Evolutionary conservation across 2,329 filamentous ascomycete species (phyloP), one percentile per base, ranked within the genome.

Genomic region (Macroventuria anomochaeta): DNA sequence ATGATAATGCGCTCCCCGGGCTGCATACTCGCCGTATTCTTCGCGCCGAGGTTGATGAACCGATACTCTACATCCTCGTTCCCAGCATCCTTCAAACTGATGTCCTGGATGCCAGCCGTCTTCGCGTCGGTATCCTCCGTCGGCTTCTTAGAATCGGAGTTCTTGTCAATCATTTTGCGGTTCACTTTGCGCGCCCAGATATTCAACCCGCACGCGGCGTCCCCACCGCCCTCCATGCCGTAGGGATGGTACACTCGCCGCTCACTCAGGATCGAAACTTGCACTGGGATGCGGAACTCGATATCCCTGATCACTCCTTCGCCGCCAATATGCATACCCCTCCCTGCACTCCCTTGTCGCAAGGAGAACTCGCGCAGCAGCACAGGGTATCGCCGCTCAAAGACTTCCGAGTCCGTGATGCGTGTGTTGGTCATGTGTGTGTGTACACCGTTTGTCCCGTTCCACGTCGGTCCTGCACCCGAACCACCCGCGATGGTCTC

Each of bases 401-500:
- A 89, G 6, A 92, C 83, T 70, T 95, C 90, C 0, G 87, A 81
- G 68, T 93, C 90, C 0, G 90, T 93, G 68, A 93, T 93, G 12
- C 89, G 83, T 3, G 90, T 93, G 72, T 95, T 95, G 6, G 90
- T 93, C 88, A 93, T 92, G 75, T 93, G 89, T 2, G 85, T 88
- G 70, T 93, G 89, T n/a, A 93, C 88, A 13, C 88, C 89, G 46
- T 80, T 85, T 10, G 88, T 87, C 31, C 90, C 90, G 55, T 88
- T 80, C 89, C 89, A 93, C 12, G 80, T 80, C 0, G 86, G 83
- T 0, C 89, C 89, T 0, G 90, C 90, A 23, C 90, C 90, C 32
- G 83, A 85, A 0, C 90, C 90, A 32, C 90, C 90, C 0, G 88
- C 87, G 58, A 95, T 92, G 5, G 90, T 93, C 74, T 95, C 90